Evolutionary conservation across 139 green algal species (phyloP).

Genomic region (Chloropicon primus): DNA sequence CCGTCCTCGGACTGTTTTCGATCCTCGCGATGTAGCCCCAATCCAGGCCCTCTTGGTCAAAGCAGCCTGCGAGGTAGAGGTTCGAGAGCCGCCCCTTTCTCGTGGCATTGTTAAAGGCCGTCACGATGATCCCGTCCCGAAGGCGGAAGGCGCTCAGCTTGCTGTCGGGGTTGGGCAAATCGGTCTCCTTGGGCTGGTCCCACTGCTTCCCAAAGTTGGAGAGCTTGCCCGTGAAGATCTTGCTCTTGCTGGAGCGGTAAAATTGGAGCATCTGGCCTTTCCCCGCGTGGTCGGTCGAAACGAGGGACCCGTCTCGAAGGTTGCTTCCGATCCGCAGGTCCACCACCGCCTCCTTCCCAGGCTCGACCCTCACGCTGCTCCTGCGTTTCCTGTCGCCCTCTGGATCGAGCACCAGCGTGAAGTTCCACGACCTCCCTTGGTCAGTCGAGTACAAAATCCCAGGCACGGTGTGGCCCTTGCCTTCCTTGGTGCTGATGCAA

Average conservation of each 20-base stretch:
- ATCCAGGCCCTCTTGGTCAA: background rate
- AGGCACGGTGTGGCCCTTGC: background rate
- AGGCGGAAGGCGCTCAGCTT: background rate
- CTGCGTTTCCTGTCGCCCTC: no score
- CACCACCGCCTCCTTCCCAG: background rate
- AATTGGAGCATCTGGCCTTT: background rate
- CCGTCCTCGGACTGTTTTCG: background rate
- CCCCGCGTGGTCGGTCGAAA: background rate
- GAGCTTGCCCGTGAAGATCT: background rate
- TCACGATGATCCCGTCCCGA: background rate
- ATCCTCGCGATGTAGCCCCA: background rate
- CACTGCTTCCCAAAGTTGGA: background rate
- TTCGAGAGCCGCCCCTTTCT: background rate
- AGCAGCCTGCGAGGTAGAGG: background rate
- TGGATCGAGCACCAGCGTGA: background rate
- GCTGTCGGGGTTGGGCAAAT: background rate
- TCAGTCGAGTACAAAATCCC: background rate
- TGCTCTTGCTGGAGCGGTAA: background rate
- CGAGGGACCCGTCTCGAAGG: background rate
- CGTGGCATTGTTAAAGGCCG: background rate
- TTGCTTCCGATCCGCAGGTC: background rate
- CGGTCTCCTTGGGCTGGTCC: background rate
- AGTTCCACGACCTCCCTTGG: background rate
- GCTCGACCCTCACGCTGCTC: background rate
- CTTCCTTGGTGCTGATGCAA: background rate